These are phyloP conservation scores for Pseudoscleropodium purum DNA, from an alignment of 225 moss, liverwort and hornwort species.

Conservation along the genomic window DNA sequence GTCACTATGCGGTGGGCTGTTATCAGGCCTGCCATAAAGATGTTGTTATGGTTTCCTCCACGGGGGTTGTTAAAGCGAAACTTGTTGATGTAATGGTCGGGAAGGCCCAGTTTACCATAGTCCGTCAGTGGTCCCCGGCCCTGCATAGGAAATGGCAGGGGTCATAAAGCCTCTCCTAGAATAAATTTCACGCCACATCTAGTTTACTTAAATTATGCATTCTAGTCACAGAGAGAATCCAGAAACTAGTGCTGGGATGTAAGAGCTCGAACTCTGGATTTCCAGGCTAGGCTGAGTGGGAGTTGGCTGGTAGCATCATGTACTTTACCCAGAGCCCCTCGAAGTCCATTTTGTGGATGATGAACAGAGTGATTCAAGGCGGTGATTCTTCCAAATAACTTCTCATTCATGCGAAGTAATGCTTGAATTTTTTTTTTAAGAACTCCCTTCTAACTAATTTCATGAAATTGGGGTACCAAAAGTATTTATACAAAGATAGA, in stretches of 20 bases:
- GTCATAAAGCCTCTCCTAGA: not conserved
- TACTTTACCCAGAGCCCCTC: not conserved
- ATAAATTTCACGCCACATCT: not conserved
- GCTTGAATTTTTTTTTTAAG: too few species aligned
- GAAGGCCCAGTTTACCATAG: constrained; percentile 45
- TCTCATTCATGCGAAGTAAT: not conserved
- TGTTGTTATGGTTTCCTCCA: constrained; percentile 66
- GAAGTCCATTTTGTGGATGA: not conserved
- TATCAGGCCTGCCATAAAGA: constrained; percentile 76
- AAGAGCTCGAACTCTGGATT: not conserved
- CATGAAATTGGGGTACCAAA: not conserved
- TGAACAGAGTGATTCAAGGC: not conserved
- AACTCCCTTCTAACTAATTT: not conserved
- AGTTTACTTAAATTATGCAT: not conserved
- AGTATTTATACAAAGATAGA: not conserved
- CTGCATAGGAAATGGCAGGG: constrained; percentile 8
- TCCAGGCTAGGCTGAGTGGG: not conserved
- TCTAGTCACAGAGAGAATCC: not conserved
- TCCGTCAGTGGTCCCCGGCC: constrained; percentile 68
- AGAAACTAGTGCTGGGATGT: not conserved
- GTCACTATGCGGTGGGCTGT: constrained; percentile 72
- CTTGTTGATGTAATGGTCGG: constrained; percentile 41
- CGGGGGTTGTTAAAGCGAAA: constrained; percentile 43
- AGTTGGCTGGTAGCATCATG: not conserved
- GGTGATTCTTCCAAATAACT: not conserved